Conservation (phyloP, 805 yeast species). For the Metschnikowia cerradonensis region DNA sequence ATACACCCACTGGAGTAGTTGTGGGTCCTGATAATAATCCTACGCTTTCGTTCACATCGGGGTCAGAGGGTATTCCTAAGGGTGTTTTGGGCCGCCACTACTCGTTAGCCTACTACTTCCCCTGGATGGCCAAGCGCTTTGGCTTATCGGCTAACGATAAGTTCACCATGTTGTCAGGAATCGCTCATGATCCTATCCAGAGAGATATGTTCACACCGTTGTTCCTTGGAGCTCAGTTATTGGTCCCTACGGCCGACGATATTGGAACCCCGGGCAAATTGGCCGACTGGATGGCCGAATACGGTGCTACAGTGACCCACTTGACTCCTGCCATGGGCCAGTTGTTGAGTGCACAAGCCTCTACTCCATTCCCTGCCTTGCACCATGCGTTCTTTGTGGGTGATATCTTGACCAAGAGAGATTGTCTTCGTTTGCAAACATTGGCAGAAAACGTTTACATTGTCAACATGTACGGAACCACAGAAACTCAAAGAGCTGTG, state of each 20-base stretch:
- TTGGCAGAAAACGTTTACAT: slow-evolving; percentile 85
- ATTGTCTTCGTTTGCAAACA: slow-evolving; percentile 87
- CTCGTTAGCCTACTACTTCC: slow-evolving; percentile 94
- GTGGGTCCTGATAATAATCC: slow-evolving; percentile 99
- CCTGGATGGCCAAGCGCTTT: slow-evolving; percentile 94
- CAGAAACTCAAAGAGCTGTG: slow-evolving; percentile 98
- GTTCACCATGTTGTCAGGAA: slow-evolving; percentile 97
- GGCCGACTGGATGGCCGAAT: slow-evolving; percentile 94
- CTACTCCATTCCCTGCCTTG: slow-evolving; percentile 74
- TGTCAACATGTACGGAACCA: slow-evolving; percentile 98
- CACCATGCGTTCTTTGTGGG: slow-evolving; percentile 99
- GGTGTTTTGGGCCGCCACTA: slow-evolving; percentile 98
- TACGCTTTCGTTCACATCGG: slow-evolving; percentile 92
- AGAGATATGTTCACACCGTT: slow-evolving; percentile 98
- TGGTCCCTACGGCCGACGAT: slow-evolving; percentile 95
- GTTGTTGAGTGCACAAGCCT: slow-evolving; percentile 90
- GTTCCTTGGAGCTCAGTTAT: slow-evolving; percentile 87
- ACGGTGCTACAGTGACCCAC: slow-evolving; percentile 94
- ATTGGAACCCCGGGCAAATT: slow-evolving; percentile 97
- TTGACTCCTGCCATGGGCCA: slow-evolving; percentile 99
- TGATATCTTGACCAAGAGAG: slow-evolving; percentile 94
- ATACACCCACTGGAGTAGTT: slow-evolving; percentile 72
- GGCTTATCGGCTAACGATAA: slow-evolving; percentile 72
- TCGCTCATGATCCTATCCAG: slow-evolving; percentile 99
- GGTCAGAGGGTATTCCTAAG: slow-evolving; percentile 97